Conservation (phyloP, 2,329 filamentous ascomycete species). For the Cladosporium sp. region DNA sequence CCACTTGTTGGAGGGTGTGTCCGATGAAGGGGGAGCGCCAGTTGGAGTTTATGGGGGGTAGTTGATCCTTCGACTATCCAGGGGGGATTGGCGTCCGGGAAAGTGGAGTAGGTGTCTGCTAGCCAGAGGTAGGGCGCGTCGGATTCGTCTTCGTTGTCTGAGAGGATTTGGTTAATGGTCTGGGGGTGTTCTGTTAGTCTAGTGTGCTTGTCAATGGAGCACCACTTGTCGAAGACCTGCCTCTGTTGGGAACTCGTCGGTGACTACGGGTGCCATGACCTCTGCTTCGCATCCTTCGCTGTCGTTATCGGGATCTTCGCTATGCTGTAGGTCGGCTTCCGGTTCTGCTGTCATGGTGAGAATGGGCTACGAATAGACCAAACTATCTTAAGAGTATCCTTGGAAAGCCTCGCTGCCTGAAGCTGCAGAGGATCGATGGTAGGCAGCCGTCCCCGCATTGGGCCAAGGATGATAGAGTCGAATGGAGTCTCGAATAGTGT, state of each 20-base stretch:
- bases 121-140: background rate
- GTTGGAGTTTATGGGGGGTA: background rate
- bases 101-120: background rate
- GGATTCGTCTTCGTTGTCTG: background rate
- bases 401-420: too few species aligned
- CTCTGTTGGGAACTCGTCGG: background rate
- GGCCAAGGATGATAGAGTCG: too few species aligned
- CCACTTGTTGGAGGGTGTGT: background rate
- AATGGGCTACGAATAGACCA: background rate
- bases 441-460: too few species aligned
- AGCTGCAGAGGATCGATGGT: too few species aligned
- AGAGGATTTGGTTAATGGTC: background rate
- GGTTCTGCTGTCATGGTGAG: too few species aligned
- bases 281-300: background rate
- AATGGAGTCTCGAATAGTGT: too few species aligned
- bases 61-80: background rate
- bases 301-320: too few species aligned
- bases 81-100: background rate
- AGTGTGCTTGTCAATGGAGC: too few species aligned
- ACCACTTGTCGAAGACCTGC: background rate
- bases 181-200: background rate
- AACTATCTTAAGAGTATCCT: too few species aligned
- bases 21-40: constrained; percentile 2
- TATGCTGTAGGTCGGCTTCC: too few species aligned
- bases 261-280: background rate